Evolutionary conservation across 805 yeast species (phyloP).

Genomic region (Barnettozyma pratensis): DNA sequence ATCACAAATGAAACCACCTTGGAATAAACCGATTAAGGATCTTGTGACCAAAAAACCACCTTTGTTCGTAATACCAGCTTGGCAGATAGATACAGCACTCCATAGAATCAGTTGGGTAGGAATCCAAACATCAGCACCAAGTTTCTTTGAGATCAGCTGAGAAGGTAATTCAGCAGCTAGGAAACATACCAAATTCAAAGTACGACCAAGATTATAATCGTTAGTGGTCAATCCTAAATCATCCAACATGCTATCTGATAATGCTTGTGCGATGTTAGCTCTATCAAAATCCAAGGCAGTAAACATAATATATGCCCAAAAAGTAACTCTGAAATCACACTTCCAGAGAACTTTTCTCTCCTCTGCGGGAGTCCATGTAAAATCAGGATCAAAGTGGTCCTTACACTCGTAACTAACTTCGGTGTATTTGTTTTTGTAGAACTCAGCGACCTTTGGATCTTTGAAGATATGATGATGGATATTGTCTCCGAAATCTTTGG

Average conservation of each 20-base stretch:
- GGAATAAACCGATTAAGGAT: conserved; percentile 49
- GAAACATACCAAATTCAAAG: conserved; percentile 48
- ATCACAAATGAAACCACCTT: conserved; percentile 71
- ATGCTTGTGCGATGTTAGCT: conserved; percentile 51
- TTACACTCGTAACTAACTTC: conserved; percentile 48
- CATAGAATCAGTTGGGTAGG: conserved; percentile 53
- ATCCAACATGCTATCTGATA: conserved; percentile 44
- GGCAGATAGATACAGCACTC: conserved; percentile 51
- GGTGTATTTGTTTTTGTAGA: conserved; percentile 43
- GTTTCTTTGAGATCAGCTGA: conserved; percentile 54
- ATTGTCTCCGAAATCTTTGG: neutral
- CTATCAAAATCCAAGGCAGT: conserved; percentile 55
- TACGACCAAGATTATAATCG: conserved; percentile 55
- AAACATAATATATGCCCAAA: conserved; percentile 57
- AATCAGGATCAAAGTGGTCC: conserved; percentile 49
- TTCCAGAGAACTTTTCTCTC: conserved; percentile 45
- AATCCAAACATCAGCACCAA: conserved; percentile 61
- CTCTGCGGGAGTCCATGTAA: conserved; percentile 49
- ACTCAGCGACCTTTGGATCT: conserved; percentile 43
- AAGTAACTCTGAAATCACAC: conserved; percentile 49
- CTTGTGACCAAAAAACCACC: conserved; percentile 44
- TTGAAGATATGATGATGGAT: conserved; percentile 12
- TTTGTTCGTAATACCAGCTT: conserved; percentile 38
- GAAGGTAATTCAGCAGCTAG: conserved; percentile 59
- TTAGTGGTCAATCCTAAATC: conserved; percentile 50